Conservation (phyloP, 2,329 filamentous ascomycete genomes). For the Hypoxylon rubiginosum region DNA sequence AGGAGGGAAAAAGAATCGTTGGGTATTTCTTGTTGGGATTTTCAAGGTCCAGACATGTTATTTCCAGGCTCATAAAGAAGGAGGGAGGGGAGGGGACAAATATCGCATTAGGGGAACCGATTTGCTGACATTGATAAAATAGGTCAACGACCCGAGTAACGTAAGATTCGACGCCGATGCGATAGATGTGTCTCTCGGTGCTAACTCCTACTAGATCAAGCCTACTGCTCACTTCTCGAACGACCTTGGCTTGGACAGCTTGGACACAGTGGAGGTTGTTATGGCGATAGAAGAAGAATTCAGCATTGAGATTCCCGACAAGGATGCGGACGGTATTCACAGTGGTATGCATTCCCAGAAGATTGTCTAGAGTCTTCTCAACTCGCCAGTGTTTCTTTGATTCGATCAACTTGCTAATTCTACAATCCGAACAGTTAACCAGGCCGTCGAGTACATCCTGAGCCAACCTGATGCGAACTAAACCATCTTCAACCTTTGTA, state of each 20-base stretch:
- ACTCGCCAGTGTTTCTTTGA: background rate
- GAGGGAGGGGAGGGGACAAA: conserved; percentile 4
- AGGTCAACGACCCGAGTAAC: conserved; percentile 77
- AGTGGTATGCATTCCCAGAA: conserved; percentile 75
- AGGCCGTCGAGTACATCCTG: conserved; percentile 94
- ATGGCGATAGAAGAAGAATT: conserved; percentile 98
- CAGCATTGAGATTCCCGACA: conserved; percentile 97
- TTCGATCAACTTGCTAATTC: conserved; percentile 37
- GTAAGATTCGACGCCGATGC: conserved; percentile 59
- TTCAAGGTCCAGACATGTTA: background rate
- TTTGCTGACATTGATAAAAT: conserved; percentile 48
- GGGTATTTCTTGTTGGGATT: conserved; percentile 29
- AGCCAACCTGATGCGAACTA: conserved; percentile 90
- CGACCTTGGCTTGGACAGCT: conserved; percentile 95
- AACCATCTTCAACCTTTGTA: conserved; percentile 43
- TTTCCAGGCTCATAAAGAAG: background rate
- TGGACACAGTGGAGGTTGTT: conserved; percentile 99
- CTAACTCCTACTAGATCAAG: conserved; percentile 74
- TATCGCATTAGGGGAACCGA: conserved; percentile 7
- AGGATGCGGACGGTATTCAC: conserved; percentile 94
- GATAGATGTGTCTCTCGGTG: conserved; percentile 11
- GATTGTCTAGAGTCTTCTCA: background rate
- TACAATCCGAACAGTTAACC: conserved; percentile 74
- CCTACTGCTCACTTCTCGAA: conserved; percentile 91
- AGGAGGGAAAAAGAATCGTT: conserved; percentile 11